phyloP scores from a whole-genome alignment of 306 rosid species.

The Citrullus colocynthis region DNA sequence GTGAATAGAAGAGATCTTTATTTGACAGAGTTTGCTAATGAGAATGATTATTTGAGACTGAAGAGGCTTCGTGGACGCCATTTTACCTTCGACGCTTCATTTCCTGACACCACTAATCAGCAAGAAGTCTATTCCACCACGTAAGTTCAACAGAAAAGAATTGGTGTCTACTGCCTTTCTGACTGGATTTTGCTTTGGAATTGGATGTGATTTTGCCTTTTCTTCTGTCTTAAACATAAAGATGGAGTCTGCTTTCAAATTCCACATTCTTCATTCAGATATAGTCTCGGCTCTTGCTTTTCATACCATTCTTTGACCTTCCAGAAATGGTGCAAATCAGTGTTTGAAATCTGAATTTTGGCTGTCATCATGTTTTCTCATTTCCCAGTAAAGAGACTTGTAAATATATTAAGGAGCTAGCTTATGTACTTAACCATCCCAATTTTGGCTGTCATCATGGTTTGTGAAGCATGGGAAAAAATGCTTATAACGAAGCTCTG shows the following conservation, averaged over 20 bases:
- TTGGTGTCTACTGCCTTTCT: not conserved
- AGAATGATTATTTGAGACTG: conserved; percentile 69
- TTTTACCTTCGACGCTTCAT: conserved; percentile 69
- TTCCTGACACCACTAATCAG: conserved; percentile 59
- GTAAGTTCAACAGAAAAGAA: conserved; percentile 33
- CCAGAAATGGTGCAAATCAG: not conserved
- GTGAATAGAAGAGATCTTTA: conserved; percentile 67
- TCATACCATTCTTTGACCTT: not conserved
- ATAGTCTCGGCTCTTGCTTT: not conserved
- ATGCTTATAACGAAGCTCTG: not conserved
- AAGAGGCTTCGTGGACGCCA: conserved; percentile 77
- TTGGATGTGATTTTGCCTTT: not conserved
- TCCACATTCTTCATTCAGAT: not conserved
- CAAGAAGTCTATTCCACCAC: conserved; percentile 77
- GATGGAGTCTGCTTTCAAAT: not conserved
- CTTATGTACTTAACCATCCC: not conserved
- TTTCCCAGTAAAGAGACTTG: not conserved
- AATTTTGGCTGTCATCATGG: not conserved
- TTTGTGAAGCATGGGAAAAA: not conserved
- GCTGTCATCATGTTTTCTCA: not conserved
- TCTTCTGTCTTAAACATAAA: not conserved
- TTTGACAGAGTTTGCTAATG: conserved; percentile 65
- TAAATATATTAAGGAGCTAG: not conserved
- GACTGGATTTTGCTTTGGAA: not conserved
- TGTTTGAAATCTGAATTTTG: not conserved